Evolutionary conservation across 2,329 filamentous ascomycete species (phyloP).

Genomic region (Colletotrichum eremochloae): DNA sequence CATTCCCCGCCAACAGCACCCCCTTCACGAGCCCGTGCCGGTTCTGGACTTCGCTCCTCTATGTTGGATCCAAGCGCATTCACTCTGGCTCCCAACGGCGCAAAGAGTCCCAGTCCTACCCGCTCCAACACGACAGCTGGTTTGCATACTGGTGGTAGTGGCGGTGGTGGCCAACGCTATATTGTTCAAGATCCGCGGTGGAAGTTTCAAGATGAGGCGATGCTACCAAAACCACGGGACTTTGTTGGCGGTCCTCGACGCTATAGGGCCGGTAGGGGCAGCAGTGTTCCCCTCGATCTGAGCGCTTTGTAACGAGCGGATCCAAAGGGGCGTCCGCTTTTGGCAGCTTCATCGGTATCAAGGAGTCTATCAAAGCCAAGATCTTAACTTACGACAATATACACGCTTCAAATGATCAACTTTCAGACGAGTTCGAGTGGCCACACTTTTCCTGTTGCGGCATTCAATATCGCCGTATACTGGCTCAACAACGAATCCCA

Average conservation of each 20-base stretch:
- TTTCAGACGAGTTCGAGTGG: neutral
- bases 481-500: neutral
- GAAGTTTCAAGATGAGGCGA: slow-evolving; percentile 86
- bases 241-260: slow-evolving; percentile 81
- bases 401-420: neutral
- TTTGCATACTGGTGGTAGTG: slow-evolving; percentile 26
- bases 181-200: slow-evolving; percentile 84
- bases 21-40: slow-evolving; percentile 55
- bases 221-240: slow-evolving; percentile 86
- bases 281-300: slow-evolving; percentile 92
- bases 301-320: slow-evolving; percentile 60
- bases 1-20: slow-evolving; percentile 50
- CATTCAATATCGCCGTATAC: neutral
- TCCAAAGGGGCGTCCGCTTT: neutral
- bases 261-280: slow-evolving; percentile 92
- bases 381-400: neutral
- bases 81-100: slow-evolving; percentile 76
- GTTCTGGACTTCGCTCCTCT: slow-evolving; percentile 66
- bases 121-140: slow-evolving; percentile 49
- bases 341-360: neutral
- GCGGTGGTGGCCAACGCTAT: slow-evolving; percentile 55
- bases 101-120: slow-evolving; percentile 63
- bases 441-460: neutral
- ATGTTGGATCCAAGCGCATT: slow-evolving; percentile 83
- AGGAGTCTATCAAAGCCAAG: neutral